Evolutionary conservation across 768 basidiomycete genomes (phyloP).

Genomic region (Tulasnella sp.): DNA sequence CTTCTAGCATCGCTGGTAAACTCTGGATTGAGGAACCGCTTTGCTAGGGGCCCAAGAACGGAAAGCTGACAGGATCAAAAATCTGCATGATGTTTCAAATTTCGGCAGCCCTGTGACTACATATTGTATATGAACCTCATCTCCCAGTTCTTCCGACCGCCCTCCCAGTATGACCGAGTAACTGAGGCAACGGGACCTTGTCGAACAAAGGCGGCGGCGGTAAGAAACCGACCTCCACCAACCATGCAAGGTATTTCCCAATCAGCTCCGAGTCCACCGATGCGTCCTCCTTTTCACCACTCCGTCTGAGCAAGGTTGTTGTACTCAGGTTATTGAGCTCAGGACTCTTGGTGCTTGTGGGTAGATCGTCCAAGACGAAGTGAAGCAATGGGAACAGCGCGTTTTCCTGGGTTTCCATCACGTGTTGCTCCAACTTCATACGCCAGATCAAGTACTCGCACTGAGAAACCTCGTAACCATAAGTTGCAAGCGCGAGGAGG

Average conservation of each 20-base stretch:
- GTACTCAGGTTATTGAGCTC: slow-evolving; percentile 84
- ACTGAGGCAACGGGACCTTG: slow-evolving; percentile 30
- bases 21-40: slow-evolving; percentile 1
- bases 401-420: slow-evolving; percentile 89
- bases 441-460: slow-evolving; percentile 93
- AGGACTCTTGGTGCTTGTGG: slow-evolving; percentile 90
- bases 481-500: slow-evolving; percentile 56
- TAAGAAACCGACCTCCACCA: slow-evolving; percentile 76
- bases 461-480: slow-evolving; percentile 68
- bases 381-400: slow-evolving; percentile 95
- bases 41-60: slow-evolving; percentile 7
- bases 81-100: slow-evolving; percentile 33
- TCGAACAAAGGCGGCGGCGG: slow-evolving; percentile 35
- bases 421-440: slow-evolving; percentile 85
- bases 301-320: slow-evolving; percentile 42
- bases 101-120: slow-evolving; percentile 13
- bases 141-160: slow-evolving; percentile 61
- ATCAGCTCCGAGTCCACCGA: slow-evolving; percentile 70
- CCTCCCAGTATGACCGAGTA: slow-evolving; percentile 37
- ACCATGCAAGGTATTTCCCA: slow-evolving; percentile 87
- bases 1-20: too few relatives aligned
- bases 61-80: not conserved
- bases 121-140: not conserved
- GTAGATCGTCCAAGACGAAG: slow-evolving; percentile 94
- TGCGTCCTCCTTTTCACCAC: slow-evolving; percentile 27